phyloP scores from a whole-genome alignment of 345 rosid genomes.

The Gossypium sturtianum region DNA sequence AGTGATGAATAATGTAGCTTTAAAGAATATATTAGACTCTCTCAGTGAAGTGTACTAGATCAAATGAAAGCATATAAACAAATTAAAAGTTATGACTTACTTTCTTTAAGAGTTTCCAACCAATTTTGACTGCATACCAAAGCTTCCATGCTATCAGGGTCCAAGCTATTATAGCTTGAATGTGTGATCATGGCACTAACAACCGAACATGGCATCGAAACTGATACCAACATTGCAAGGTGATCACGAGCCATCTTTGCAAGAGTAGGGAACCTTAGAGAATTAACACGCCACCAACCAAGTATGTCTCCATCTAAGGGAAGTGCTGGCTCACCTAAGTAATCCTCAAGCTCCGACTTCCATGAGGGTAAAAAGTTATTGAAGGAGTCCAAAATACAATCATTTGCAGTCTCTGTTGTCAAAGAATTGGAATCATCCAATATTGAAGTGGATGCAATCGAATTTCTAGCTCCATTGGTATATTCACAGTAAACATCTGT shows the following conservation, averaged over 20 bases:
- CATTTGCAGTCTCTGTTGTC: too few species aligned
- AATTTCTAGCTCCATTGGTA: not conserved
- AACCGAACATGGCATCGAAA: not conserved
- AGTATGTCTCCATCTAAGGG: not conserved
- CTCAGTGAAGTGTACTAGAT: too few species aligned
- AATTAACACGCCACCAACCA: not conserved
- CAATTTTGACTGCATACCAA: not conserved
- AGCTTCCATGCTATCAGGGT: not conserved
- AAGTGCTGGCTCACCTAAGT: not conserved
- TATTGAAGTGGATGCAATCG: not conserved
- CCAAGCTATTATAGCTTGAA: not conserved
- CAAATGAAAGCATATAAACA: too few species aligned
- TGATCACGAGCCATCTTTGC: not conserved
- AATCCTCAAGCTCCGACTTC: not conserved
- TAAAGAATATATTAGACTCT: not conserved
- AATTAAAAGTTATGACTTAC: not conserved
- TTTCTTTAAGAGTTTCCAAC: not conserved
- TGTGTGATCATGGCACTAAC: too few species aligned
- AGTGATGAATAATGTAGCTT: not conserved
- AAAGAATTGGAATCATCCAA: not conserved
- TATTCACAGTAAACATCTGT: not conserved
- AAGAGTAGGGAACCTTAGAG: not conserved
- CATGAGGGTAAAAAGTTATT: not conserved
- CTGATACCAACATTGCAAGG: not conserved
- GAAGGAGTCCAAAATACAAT: not conserved